Percentiles rank a stretch among this genome's conserved stretches.
These are phyloP conservation scores for Tricholoma flavovirens DNA, from an alignment of 768 basidiomycete species.

Conservation along the genomic window DNA sequence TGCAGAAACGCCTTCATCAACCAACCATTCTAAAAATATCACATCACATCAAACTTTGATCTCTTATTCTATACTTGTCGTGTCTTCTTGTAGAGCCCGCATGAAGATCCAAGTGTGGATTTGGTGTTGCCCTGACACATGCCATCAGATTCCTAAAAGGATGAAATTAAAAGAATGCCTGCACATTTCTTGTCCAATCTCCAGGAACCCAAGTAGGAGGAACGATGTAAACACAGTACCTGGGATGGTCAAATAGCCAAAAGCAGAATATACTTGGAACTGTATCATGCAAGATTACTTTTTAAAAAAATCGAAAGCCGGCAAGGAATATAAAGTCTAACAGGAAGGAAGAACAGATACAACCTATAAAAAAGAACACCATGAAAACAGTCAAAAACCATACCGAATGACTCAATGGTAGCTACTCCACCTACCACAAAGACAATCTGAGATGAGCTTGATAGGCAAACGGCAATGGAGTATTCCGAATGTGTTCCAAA, in stretches of 20 bases:
- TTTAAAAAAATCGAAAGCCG: constrained; percentile 16
- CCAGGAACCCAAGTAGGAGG: constrained; percentile 60
- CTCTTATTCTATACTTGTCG: too few species aligned
- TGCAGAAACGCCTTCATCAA: too few species aligned
- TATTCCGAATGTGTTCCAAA: constrained; percentile 57
- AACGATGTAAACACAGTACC: constrained; percentile 59
- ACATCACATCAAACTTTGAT: too few species aligned
- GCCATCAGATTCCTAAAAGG: neutral
- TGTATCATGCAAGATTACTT: constrained; percentile 16
- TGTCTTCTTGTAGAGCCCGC: too few species aligned
- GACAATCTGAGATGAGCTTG: constrained; percentile 62
- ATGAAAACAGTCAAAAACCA: neutral
- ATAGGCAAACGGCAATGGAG: constrained; percentile 65
- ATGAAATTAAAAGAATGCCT: constrained; percentile 7
- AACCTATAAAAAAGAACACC: constrained; percentile 14
- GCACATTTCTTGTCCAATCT: constrained; percentile 64
- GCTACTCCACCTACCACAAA: constrained; percentile 39
- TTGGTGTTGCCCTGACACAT: too few species aligned
- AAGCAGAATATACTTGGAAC: constrained; percentile 44
- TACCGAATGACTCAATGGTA: neutral
- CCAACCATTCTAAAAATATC: too few species aligned
- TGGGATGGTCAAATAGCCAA: constrained; percentile 48
- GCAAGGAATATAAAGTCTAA: constrained; percentile 22
- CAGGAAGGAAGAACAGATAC: constrained; percentile 31
- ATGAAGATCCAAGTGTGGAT: too few species aligned